Evolutionary conservation across 2,329 filamentous ascomycete species (phyloP).

Genomic region (Paraconiothyrium brasiliense): DNA sequence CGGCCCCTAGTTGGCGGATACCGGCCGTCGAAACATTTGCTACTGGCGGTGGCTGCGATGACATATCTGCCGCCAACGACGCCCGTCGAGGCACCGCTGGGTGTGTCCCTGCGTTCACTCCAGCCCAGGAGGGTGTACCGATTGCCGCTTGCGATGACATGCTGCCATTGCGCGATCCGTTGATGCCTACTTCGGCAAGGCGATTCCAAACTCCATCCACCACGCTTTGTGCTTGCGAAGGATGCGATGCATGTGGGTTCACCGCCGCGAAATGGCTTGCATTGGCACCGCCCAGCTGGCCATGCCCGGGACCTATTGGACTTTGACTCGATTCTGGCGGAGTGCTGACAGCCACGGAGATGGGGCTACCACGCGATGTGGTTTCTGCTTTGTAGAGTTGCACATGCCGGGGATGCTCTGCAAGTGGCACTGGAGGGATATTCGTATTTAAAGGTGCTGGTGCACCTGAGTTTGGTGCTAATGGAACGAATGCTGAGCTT

Average conservation of each 20-base stretch:
- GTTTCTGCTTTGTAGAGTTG: constrained; percentile 25
- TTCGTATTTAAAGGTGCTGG: constrained; percentile 31
- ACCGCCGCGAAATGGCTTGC: constrained; percentile 19
- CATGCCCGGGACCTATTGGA: constrained; percentile 31
- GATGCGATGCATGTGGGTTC: constrained; percentile 22
- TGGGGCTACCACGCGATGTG: constrained; percentile 25
- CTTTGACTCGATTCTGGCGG: constrained; percentile 42
- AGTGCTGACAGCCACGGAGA: constrained; percentile 35
- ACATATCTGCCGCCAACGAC: constrained; percentile 22
- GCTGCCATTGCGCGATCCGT: constrained; percentile 27
- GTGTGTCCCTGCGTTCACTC: constrained; percentile 14
- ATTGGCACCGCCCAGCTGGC: constrained; percentile 16
- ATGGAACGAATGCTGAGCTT: constrained; percentile 40
- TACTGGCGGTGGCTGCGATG: constrained; percentile 29
- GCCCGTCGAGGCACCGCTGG: constrained; percentile 13
- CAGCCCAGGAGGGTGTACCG: constrained; percentile 15
- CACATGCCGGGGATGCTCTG: constrained; percentile 25
- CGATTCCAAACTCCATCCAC: constrained; percentile 38
- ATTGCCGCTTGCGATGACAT: constrained; percentile 22
- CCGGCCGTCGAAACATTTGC: constrained; percentile 31
- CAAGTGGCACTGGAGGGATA: constrained; percentile 36
- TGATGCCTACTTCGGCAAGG: constrained; percentile 25
- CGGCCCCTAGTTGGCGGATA: constrained; percentile 38
- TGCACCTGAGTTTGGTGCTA: constrained; percentile 39
- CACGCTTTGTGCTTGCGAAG: constrained; percentile 26